These are phyloP conservation scores for Peronospora farinosa DNA, from an alignment of 352 stramenopile genomes.

Conservation along the genomic window DNA sequence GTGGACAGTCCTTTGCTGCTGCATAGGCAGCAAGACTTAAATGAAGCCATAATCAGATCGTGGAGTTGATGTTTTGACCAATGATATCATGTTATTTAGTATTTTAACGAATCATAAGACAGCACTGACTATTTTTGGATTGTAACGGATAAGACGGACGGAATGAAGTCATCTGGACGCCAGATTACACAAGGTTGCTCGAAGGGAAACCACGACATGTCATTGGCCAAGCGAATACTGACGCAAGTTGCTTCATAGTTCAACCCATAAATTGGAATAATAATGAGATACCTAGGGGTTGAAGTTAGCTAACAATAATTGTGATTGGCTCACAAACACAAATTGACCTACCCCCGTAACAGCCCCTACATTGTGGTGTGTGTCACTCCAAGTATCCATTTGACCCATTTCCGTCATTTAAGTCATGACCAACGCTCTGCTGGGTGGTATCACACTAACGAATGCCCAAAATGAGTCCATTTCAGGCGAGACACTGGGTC, in stretches of 20 bases:
- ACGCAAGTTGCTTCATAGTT: neutral
- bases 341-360: no score
- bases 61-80: slow-evolving; percentile 4
- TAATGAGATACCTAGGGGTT: slow-evolving; percentile 2
- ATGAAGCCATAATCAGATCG: slow-evolving; percentile 26
- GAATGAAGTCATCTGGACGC: neutral
- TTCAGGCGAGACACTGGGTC: slow-evolving; percentile 38
- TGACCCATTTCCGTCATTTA: slow-evolving; percentile 10
- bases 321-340: slow-evolving; percentile 13
- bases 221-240: slow-evolving; percentile 4
- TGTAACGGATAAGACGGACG: slow-evolving; percentile 17
- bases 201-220: neutral
- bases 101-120: slow-evolving; percentile 8
- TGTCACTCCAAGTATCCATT: slow-evolving; percentile 3
- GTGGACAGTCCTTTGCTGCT: slow-evolving; percentile 20
- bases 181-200: slow-evolving; percentile 5
- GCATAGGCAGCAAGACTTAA: slow-evolving; percentile 14
- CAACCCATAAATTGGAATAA: neutral
- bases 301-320: slow-evolving; percentile 4
- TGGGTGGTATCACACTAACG: slow-evolving; percentile 46
- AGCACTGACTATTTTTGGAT: slow-evolving; percentile 16
- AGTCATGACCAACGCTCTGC: slow-evolving; percentile 36
- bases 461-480: slow-evolving; percentile 48
- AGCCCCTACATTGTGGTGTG: neutral
- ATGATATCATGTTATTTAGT: neutral